Evolutionary conservation across 331 rosid genomes (phyloP), one percentile per base, ranked within the genome.

Genomic region (Malus hybrid): DNA sequence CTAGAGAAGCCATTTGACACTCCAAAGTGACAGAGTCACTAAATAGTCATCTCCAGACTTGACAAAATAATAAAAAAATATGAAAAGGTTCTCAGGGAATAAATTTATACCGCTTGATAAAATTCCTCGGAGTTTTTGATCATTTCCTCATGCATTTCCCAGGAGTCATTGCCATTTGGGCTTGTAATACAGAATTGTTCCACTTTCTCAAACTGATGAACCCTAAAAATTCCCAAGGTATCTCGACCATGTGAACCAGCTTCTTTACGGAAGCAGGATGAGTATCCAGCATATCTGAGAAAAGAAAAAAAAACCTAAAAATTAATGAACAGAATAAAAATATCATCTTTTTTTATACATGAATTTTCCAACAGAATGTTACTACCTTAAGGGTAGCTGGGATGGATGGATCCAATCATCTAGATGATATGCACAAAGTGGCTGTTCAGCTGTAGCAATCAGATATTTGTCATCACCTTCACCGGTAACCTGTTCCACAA

Each of bases 221-320:
- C 98, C 68, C 99, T 90, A 76, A 95, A 95, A 69, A 95, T 90
- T 79, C 98, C 97, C 64, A 95, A 74, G 44, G 99, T 95, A 85
- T 95, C 99, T 4, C 99, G 93, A 59, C 99, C 99, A 67, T 95
- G 99, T 63, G 98, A 85, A 65, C 99, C 99, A 65, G 97, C 99
- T 89, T 95, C 99, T 85, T 92, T 92, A 5, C 97, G 97, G 76
- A 95, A 95, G 83, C 99, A 95, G 12, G 99, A 79, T 16, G 99
- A 95, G 72, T 90, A 92, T 65, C 99, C 99, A 79, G 97, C 98
- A 75, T 92, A 92, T 77, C 99, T 94, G 79, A 62, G 24, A 24
- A 57, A 4, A 44, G 1, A 44, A 4, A 52, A 65, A 61, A 83
- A 39, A 78, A 11, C 60, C 28, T 57, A 65, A 39, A 44, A 22